Conservation (phyloP, 352 stramenopile species). For the Globisporangium uncinulatum region DNA sequence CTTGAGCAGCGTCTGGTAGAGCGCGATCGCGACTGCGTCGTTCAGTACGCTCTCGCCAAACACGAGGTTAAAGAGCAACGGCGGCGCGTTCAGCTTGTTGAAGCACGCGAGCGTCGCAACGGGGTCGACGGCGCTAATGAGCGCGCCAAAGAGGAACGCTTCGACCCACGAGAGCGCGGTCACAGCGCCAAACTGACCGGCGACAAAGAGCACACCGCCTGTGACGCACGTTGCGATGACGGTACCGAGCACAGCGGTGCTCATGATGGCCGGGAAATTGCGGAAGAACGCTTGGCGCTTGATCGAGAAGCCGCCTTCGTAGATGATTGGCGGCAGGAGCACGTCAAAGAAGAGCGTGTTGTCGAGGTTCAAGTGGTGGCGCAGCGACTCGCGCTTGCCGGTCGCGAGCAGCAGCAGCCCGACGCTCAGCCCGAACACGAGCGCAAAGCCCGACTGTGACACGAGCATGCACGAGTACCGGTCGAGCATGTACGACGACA, state of each 20-base stretch:
- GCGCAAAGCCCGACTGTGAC: constrained; percentile 81
- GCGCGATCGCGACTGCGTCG: constrained; percentile 90
- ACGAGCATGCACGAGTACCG: constrained; percentile 82
- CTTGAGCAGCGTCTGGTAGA: constrained; percentile 91
- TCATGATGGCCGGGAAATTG: constrained; percentile 86
- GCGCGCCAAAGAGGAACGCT: constrained; percentile 87
- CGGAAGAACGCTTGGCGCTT: constrained; percentile 82
- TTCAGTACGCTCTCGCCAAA: constrained; percentile 95
- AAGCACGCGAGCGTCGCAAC: constrained; percentile 92
- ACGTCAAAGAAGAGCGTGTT: constrained; percentile 88
- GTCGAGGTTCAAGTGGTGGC: constrained; percentile 79
- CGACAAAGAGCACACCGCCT: constrained; percentile 61
- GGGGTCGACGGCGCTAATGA: constrained; percentile 93
- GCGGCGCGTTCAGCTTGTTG: constrained; percentile 82
- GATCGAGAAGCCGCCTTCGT: constrained; percentile 82
- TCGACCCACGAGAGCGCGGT: constrained; percentile 88
- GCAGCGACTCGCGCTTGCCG: constrained; percentile 55
- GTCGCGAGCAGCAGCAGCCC: constrained; percentile 65
- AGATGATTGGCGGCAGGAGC: constrained; percentile 82
- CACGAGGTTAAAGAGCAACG: constrained; percentile 93
- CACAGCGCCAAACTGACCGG: constrained; percentile 47
- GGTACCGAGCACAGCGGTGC: constrained; percentile 71
- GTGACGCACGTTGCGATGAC: constrained; percentile 76
- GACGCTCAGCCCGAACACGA: constrained; percentile 72
- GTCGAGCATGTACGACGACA: constrained; percentile 84